Base-by-base conservation (phyloP, 2,329 filamentous ascomycete genomes). In the Zopfia rhizophila region DNA sequence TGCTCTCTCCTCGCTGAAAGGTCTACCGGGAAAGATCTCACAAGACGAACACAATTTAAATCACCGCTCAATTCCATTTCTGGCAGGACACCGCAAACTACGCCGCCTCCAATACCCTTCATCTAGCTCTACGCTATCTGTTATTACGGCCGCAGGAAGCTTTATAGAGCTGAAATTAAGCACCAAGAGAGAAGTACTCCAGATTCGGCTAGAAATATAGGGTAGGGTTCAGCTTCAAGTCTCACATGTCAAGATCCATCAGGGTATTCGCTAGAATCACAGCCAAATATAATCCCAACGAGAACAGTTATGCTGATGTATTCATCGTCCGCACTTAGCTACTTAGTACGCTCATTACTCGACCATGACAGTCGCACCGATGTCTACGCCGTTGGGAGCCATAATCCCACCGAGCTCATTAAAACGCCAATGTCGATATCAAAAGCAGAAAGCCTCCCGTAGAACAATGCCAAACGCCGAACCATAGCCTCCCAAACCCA, bases 321-420 rank as follows among this genome's bases (percentile, higher is more conserved):
- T 51, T 45, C 30, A 40, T 50, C 41, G 36, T 17, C 39, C 33
- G 29, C 27, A 32, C 37, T n/a, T 38, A 35, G 30, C 13, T 35
- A 29, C 23, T n/a, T 5, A 3, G 31, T 22, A 38, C 33, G 28
- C 22, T n/a, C 38, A 51, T 54, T 50, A 51, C 35, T 16, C 41
- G 45, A 54, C 51, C 48, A 45, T 46, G 36, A 51, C 35, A 31
- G 45, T 21, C 47, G 33, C 27, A 28, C 35, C 36, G 21, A 52
- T 49, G 45, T 51, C 55, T 55, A 52, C 25, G 48, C 50, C 55
- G 18, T 33, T 28, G 38, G 56, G 45, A 58, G 53, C 51, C 45
- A 50, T 52, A 51, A 39, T 43, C 41, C 49, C 47, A 37, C 42
- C 41, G 22, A 48, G 43, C 39, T n/a, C n/a, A n/a, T n/a, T 42